Percentiles rank a stretch among this genome's conserved stretches.
These are phyloP conservation scores for Starmerella stigmatis DNA, from an alignment of 805 yeast species.

Conservation along the genomic window DNA sequence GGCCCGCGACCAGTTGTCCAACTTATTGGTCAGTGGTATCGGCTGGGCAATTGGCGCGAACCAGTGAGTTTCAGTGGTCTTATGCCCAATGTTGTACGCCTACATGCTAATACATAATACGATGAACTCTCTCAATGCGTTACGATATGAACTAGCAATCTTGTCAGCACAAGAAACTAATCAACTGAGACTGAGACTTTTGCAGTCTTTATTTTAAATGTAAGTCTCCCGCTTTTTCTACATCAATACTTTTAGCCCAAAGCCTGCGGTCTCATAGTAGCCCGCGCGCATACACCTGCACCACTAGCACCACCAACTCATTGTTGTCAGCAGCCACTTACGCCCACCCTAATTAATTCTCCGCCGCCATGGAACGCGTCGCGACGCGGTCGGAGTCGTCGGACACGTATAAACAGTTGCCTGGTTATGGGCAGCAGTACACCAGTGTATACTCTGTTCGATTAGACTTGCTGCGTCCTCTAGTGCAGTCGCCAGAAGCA, in stretches of 20 bases:
- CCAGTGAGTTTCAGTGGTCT: not conserved
- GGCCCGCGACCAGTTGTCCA: conserved; percentile 38
- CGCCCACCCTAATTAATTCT: not conserved
- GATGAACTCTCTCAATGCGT: too few species aligned
- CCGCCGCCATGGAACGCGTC: conserved; percentile 9
- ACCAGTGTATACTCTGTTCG: conserved; percentile 48
- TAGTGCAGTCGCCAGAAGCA: conserved; percentile 38
- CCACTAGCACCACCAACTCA: too few species aligned
- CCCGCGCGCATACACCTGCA: too few species aligned
- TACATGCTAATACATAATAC: too few species aligned
- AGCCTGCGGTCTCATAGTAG: too few species aligned
- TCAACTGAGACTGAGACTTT: too few species aligned
- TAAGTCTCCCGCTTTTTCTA: not conserved
- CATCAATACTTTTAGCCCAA: too few species aligned
- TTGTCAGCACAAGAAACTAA: too few species aligned
- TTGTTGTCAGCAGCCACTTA: not conserved
- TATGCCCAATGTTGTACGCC: not conserved
- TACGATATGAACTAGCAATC: too few species aligned
- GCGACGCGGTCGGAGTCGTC: conserved; percentile 18
- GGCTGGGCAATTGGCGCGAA: conserved; percentile 58
- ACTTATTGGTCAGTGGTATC: conserved; percentile 43
- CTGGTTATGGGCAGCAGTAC: conserved; percentile 38
- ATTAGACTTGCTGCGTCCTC: conserved; percentile 38
- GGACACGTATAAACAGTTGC: conserved; percentile 9
- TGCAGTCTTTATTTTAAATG: not conserved